Conservation (phyloP, 2,329 filamentous ascomycete species). For the Scytalidium sp. region DNA sequence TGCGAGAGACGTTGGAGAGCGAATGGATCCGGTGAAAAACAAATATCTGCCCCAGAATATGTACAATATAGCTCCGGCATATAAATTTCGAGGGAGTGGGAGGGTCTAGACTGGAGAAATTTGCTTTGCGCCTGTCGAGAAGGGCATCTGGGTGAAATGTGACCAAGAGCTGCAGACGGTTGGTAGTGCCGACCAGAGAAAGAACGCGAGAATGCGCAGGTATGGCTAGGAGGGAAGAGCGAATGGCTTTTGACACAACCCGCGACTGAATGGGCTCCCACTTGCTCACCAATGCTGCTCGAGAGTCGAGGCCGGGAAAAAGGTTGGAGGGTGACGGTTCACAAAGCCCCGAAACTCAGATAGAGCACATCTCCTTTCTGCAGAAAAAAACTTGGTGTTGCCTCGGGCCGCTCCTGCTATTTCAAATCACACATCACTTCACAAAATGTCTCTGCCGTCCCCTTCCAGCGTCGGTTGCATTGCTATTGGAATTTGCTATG, state of each 20-base stretch:
- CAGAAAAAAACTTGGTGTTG: constrained; percentile 8
- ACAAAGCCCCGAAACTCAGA: not conserved
- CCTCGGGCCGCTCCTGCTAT: constrained; percentile 11
- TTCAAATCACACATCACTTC: constrained; percentile 23
- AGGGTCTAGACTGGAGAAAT: not conserved
- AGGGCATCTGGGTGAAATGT: not conserved
- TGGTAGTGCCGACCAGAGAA: not conserved
- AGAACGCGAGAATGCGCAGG: not conserved
- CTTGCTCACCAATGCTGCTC: not conserved
- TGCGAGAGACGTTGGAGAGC: not conserved
- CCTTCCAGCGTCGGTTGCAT: constrained; percentile 17
- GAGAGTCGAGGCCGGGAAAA: not conserved
- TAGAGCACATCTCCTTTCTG: not conserved
- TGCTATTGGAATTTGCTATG: constrained; percentile 26
- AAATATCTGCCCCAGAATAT: not conserved
- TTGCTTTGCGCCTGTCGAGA: not conserved
- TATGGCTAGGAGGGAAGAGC: not conserved
- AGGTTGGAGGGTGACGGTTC: not conserved
- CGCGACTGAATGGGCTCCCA: not conserved
- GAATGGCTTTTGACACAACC: not conserved
- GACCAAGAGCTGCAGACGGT: not conserved
- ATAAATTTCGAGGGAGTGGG: not conserved
- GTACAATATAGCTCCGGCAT: not conserved
- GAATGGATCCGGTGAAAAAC: not conserved
- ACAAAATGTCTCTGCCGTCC: constrained; percentile 13